phyloP scores from a whole-genome alignment of 192 early-diverging fungal species.

The Backusella liffmaniae region DNA sequence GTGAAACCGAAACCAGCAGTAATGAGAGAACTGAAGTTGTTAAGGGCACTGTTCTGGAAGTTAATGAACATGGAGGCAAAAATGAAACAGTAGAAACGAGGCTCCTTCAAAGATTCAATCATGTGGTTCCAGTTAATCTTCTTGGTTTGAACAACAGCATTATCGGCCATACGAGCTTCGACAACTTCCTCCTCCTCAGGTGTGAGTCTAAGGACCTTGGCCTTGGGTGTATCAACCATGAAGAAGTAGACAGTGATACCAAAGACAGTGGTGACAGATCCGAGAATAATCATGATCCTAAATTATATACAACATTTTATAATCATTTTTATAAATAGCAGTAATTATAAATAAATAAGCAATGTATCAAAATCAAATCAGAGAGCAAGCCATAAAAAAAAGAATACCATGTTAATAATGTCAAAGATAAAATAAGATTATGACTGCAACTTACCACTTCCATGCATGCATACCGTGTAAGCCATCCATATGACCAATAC shows the following conservation, averaged over 20 bases:
- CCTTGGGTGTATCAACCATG: slow-evolving; percentile 21
- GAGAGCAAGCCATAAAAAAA: not conserved
- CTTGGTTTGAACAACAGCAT: slow-evolving; percentile 11
- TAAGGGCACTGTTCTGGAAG: slow-evolving; percentile 10
- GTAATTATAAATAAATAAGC: not conserved
- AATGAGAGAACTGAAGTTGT: slow-evolving; percentile 11
- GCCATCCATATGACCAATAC: slow-evolving; percentile 23
- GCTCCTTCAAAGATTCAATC: slow-evolving; percentile 13
- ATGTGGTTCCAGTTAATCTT: slow-evolving; percentile 18
- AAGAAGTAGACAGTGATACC: slow-evolving; percentile 26
- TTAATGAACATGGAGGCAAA: slow-evolving; percentile 21
- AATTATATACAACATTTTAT: not conserved
- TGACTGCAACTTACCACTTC: slow-evolving; percentile 19
- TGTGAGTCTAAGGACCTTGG: slow-evolving; percentile 14
- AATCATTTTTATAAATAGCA: not conserved
- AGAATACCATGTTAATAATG: not conserved
- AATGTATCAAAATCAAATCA: not conserved
- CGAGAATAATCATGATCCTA: slow-evolving; percentile 32
- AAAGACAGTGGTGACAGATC: slow-evolving; percentile 11
- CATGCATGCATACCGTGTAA: slow-evolving; percentile 17
- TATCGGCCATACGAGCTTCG: slow-evolving; percentile 27
- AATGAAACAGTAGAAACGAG: slow-evolving; percentile 10
- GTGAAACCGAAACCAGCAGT: slow-evolving; percentile 19
- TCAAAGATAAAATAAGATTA: not conserved
- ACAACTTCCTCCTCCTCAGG: slow-evolving; percentile 21